These are phyloP conservation scores for Zygoascus flipseniorum DNA, from an alignment of 805 yeast genomes.

Conservation along the genomic window DNA sequence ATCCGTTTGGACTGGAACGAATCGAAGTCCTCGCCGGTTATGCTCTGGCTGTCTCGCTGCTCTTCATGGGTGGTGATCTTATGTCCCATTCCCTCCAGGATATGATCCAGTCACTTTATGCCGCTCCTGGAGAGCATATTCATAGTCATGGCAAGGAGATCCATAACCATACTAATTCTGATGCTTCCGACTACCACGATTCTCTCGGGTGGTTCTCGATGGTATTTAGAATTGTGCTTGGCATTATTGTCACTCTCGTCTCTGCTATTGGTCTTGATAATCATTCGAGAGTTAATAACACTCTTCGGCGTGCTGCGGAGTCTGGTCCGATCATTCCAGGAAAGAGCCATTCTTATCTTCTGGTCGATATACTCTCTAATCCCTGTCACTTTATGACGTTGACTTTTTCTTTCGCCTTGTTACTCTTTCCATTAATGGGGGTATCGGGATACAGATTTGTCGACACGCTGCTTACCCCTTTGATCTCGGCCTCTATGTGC, in stretches of 20 bases:
- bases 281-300: conserved; percentile 25
- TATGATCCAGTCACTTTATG: conserved; percentile 32
- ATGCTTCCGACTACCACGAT: conserved; percentile 5
- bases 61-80: conserved; percentile 87
- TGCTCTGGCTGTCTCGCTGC: conserved; percentile 72
- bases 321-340: neutral
- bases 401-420: conserved; percentile 24
- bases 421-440: conserved; percentile 25
- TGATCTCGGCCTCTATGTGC: conserved; percentile 33
- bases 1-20: conserved; percentile 92
- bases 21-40: conserved; percentile 82
- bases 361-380: conserved; percentile 19
- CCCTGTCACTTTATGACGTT: conserved; percentile 27
- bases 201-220: conserved; percentile 13
- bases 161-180: conserved; percentile 8
- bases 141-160: conserved; percentile 11
- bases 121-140: conserved; percentile 21
- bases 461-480: conserved; percentile 30
- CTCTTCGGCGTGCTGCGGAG: conserved; percentile 11
- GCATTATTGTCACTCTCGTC: conserved; percentile 25
- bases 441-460: conserved; percentile 17
- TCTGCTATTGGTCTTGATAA: conserved; percentile 29
- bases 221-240: conserved; percentile 21
- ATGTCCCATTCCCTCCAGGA: conserved; percentile 84
- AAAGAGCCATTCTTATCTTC: conserved; percentile 2